Base-by-base conservation (phyloP, 768 basidiomycete genomes). In the Xerocomus potaroensis region DNA sequence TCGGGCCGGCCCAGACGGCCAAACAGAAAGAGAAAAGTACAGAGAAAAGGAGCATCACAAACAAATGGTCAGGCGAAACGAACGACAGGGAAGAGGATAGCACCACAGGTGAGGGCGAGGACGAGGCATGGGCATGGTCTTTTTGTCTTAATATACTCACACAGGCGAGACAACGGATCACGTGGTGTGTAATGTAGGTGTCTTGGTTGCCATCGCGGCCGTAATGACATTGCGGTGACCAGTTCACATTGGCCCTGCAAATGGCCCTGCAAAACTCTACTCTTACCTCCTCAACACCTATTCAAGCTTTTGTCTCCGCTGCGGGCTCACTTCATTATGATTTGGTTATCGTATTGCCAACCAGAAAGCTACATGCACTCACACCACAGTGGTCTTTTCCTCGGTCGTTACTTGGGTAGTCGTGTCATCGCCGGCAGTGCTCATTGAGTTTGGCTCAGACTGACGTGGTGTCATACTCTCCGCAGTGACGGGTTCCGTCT, bases 51-150 rank as follows among this genome's bases (percentile, higher is more conserved):
- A 50, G 15, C 62, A 63, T 63, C 1, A 27, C 26, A 43, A 64
- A 24, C 33, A 53, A 61, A 41, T 21, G 53, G 39, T 2, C 24
- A 3, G 43, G 10, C 5, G 32, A 45, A 63, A 58, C 1, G 59
- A 62, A 37, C 1, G 61, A 43, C 27, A 35, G 41, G 23, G n/a
- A 53, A n/a, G n/a, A n/a, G n/a, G n/a, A n/a, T n/a, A n/a, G 57
- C 57, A 30, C 23, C 33, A 49, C 24, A 8, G 3, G 27, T 6
- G 32, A 12, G 3, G 11, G 33, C 21, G 23, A 16, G 27, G 15
- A 34, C 29, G 1, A 18, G n/a, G n/a, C n/a, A n/a, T n/a, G n/a
- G n/a, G n/a, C n/a, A n/a, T n/a, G n/a, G n/a, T n/a, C n/a, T n/a
- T n/a, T n/a, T n/a, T n/a, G n/a, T n/a, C n/a, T n/a, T n/a, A n/a